Percentiles rank a stretch among this genome's conserved stretches.
Evolutionary conservation across 2,329 filamentous ascomycete genomes (phyloP).

Genomic region (Tolypocladium sp.): DNA sequence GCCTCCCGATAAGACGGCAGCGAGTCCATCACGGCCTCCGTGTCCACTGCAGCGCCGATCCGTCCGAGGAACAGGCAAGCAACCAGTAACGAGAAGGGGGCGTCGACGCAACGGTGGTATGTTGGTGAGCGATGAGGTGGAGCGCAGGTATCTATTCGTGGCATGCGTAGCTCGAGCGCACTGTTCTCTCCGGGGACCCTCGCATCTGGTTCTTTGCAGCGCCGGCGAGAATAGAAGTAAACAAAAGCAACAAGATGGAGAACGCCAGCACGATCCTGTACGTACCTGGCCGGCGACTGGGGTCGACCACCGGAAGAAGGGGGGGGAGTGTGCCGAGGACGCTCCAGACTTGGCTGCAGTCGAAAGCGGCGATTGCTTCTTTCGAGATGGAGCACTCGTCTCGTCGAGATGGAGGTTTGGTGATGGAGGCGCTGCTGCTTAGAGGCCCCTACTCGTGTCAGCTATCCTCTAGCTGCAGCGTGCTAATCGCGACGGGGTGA

Average conservation of each 20-base stretch:
- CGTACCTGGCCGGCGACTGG: neutral
- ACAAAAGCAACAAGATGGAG: neutral
- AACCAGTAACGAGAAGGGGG: neutral
- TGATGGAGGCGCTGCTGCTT: neutral
- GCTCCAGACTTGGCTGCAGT: neutral
- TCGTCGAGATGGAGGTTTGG: neutral
- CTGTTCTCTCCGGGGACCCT: neutral
- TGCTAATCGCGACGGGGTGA: neutral
- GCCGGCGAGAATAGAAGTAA: neutral
- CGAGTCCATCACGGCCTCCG: constrained; percentile 12
- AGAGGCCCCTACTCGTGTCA: neutral
- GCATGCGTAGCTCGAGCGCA: neutral
- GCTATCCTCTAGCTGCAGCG: neutral
- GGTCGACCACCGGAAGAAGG: neutral
- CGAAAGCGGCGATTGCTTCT: neutral
- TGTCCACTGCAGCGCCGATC: neutral
- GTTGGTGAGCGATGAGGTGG: neutral
- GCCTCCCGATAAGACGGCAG: constrained; percentile 48
- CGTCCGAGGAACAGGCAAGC: neutral
- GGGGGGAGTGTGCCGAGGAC: neutral
- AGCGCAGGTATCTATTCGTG: neutral
- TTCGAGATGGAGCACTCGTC: neutral
- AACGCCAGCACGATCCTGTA: neutral
- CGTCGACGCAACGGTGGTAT: neutral
- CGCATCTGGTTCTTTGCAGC: neutral